Evolutionary conservation across 1,284 basidiomycete genomes (phyloP).

Genomic region (Apiotrichum brassicae): DNA sequence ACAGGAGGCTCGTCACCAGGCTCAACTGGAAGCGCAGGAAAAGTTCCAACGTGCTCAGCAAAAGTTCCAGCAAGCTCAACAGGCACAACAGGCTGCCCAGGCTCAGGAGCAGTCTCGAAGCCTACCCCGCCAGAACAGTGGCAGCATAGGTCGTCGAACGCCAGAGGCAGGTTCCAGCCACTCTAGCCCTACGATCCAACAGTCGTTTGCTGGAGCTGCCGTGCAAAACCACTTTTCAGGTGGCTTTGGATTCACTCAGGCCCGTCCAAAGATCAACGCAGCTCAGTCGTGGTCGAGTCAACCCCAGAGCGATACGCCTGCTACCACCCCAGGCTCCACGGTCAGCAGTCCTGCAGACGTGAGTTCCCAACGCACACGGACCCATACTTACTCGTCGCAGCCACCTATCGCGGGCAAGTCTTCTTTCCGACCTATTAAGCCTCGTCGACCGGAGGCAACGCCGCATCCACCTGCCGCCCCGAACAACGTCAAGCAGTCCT

Average conservation of each 20-base stretch:
- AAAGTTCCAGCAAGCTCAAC: not conserved
- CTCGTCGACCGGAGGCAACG: slow-evolving; percentile 19
- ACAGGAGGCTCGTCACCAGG: slow-evolving; percentile 3
- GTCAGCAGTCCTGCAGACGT: slow-evolving; percentile 32
- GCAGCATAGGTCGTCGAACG: slow-evolving; percentile 31
- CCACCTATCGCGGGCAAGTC: slow-evolving; percentile 3
- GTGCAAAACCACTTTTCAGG: too few species aligned
- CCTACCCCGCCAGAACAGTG: not conserved
- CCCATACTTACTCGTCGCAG: not conserved
- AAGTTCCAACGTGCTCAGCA: slow-evolving; percentile 1
- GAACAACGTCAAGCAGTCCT: slow-evolving; percentile 6
- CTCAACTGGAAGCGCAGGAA: slow-evolving; percentile 1
- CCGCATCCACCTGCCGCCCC: slow-evolving; percentile 18
- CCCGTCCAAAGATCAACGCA: not conserved
- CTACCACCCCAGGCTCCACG: slow-evolving; percentile 31
- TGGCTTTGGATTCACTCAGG: not conserved
- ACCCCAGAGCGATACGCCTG: slow-evolving; percentile 23
- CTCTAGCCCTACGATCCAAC: slow-evolving; percentile 1
- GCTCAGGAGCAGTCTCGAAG: not conserved
- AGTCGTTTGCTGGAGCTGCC: not conserved
- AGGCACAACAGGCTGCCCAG: not conserved
- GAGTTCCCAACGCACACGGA: not conserved
- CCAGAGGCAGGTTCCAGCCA: slow-evolving; percentile 12
- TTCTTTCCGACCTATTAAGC: slow-evolving; percentile 21
- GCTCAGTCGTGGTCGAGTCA: not conserved